Conservation (phyloP, 331 rosid genomes). For the Quercus phellos region DNA sequence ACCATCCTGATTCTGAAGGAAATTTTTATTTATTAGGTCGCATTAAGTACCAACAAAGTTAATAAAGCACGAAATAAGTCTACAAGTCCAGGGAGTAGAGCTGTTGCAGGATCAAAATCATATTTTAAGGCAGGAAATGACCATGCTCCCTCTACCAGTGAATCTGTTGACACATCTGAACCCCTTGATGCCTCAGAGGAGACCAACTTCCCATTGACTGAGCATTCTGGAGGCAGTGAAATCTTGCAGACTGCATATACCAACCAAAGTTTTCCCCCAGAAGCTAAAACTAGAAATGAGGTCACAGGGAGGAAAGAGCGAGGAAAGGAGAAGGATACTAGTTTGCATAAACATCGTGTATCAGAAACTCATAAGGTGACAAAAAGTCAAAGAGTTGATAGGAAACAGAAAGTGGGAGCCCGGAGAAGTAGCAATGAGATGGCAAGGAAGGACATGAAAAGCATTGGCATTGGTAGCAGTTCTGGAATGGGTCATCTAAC, state of each 20-base stretch:
- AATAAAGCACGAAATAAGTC: conserved; percentile 32
- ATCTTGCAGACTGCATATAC: conserved; percentile 24
- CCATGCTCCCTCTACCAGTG: conserved; percentile 17
- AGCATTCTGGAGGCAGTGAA: conserved; percentile 27
- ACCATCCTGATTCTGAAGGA: neutral
- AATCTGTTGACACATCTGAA: conserved; percentile 10
- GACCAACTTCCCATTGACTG: neutral
- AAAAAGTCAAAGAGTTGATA: conserved; percentile 23
- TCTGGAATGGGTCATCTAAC: conserved; percentile 39
- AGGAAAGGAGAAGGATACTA: conserved; percentile 27
- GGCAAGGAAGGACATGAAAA: conserved; percentile 27
- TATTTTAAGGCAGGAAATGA: conserved; percentile 30
- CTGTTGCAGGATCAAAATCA: conserved; percentile 16
- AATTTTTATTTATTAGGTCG: conserved; percentile 31
- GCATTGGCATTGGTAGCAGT: conserved; percentile 36
- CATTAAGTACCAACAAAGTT: conserved; percentile 23
- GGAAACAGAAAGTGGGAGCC: conserved; percentile 32
- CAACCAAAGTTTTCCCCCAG: conserved; percentile 11
- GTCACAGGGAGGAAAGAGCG: conserved; percentile 25
- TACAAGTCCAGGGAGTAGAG: conserved; percentile 25
- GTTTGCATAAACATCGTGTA: conserved; percentile 19
- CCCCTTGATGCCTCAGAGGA: conserved; percentile 16
- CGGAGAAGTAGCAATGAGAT: conserved; percentile 24
- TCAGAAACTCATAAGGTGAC: conserved; percentile 29
- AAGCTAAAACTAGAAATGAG: conserved; percentile 16